Percentiles rank a stretch among this genome's conserved stretches.
Evolutionary conservation across 805 yeast genomes (phyloP).

Genomic region (Candida glaebosa): DNA sequence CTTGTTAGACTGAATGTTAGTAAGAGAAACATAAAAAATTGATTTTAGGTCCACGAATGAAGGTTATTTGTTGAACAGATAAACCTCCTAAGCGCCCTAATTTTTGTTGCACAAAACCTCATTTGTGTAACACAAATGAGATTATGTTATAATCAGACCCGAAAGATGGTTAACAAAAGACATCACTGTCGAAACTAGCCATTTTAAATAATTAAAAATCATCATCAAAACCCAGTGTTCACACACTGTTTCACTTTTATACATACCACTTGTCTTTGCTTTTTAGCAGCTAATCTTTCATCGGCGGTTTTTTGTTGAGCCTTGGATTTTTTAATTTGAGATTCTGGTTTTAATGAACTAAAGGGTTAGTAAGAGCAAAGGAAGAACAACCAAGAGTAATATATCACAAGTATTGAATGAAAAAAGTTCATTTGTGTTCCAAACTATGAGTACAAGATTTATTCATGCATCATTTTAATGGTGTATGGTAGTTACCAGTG

Average conservation of each 20-base stretch:
- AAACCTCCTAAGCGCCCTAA: no score
- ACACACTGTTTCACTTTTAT: no score
- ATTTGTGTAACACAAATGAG: no score
- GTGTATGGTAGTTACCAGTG: slow-evolving; percentile 3
- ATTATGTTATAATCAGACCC: slow-evolving; percentile 58
- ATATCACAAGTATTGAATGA: background rate
- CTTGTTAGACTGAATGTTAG: slow-evolving; percentile 42
- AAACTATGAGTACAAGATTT: background rate
- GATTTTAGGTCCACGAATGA: slow-evolving; percentile 13
- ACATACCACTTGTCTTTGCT: slow-evolving; percentile 80
- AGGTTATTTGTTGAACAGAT: no score
- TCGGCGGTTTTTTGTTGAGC: slow-evolving; percentile 74
- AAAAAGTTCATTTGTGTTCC: no score
- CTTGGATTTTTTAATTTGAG: slow-evolving; percentile 79
- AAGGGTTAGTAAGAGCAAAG: slow-evolving; percentile 20
- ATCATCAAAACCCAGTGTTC: slow-evolving; percentile 2
- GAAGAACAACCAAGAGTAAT: background rate
- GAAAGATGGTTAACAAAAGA: slow-evolving; percentile 83
- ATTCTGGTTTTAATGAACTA: slow-evolving; percentile 70
- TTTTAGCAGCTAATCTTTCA: slow-evolving; percentile 76
- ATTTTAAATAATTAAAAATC: slow-evolving; percentile 39
- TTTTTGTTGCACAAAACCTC: no score
- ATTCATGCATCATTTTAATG: slow-evolving; percentile 1
- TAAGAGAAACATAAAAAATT: slow-evolving; percentile 11
- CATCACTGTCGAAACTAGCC: slow-evolving; percentile 75